Conservation (phyloP, 2,329 filamentous ascomycete species). For the Lasiodiplodia citricola region DNA sequence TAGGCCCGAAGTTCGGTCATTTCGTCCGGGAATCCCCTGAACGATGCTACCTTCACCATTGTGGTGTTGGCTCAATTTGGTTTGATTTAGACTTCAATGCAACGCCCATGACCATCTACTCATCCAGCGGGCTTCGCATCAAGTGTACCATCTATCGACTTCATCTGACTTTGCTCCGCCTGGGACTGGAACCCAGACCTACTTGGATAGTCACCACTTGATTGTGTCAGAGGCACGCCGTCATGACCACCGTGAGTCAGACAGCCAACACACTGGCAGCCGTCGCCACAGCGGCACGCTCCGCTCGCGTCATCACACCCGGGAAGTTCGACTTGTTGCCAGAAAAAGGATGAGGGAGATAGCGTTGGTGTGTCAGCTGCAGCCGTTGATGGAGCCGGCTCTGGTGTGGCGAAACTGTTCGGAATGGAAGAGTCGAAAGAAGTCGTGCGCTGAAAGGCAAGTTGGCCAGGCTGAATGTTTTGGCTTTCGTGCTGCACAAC, state of each 20-base stretch:
- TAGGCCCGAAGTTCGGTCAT: background rate
- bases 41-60: background rate
- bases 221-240: constrained; percentile 42
- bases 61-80: background rate
- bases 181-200: background rate
- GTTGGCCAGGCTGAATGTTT: background rate
- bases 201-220: background rate
- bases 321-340: constrained; percentile 44
- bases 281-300: constrained; percentile 58
- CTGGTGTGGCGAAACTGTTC: background rate
- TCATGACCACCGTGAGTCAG: constrained; percentile 58
- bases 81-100: background rate
- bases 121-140: constrained; percentile 8
- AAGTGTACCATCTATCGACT: constrained; percentile 6
- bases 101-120: background rate
- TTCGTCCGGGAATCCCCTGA: background rate
- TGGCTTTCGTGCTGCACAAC: background rate
- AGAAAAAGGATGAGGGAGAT: constrained; percentile 45
- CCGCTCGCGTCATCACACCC: constrained; percentile 56
- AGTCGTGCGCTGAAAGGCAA: background rate
- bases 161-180: background rate
- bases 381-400: constrained; percentile 19
- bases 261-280: constrained; percentile 59
- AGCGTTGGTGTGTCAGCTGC: constrained; percentile 34
- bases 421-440: constrained; percentile 2